Base-by-base conservation (phyloP, 2,329 filamentous ascomycete species). In the Diplocarpon mali region DNA sequence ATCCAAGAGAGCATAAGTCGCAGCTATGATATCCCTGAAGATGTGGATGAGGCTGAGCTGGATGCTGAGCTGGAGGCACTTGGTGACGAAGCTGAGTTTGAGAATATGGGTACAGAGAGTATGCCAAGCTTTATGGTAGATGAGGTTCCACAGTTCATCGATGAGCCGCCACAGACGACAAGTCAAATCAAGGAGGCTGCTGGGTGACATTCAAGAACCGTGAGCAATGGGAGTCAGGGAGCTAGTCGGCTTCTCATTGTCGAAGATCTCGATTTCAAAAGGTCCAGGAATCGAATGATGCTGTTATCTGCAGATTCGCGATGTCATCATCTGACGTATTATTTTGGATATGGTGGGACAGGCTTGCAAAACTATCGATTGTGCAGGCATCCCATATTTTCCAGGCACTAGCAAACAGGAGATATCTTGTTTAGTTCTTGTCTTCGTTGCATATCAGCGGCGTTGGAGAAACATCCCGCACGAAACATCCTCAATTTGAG, bases 51-150 rank as follows among this genome's bases (percentile, higher is more conserved):
- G 76, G 80, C 84, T 1, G 92, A 98, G 69, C 67, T 98, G 49
- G 92, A 98, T 68, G 92, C 92, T 3, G 92, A 98, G 71, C 68
- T 98, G 41, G 92, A 98, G 70, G 89, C 92, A 6, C 67, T 98
- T 30, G 90, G 90, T 1, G 83, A 95, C 58, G 92, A 98, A 67
- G 83, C 87, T n/a, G 85, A 95, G 67, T 73, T 93, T 56, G 89
- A 94, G 61, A 75, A 76, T 40, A 72, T 66, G 39, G 58, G 60
- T 45, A 76, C 65, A 5, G 72, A 65, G 32, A 66, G 65, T 40
- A 71, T 93, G 55, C 92, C 92, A 0, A 81, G 82, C 40, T 98
- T 94, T 65, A 71, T 98, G 72, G 77, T 87, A 61, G 92, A 96
- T 57, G 88, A 95, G 65, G 73, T 78, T 45, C 86, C 86, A 15